Evolutionary conservation across 495 filamentous ascomycete genomes (phyloP).

Genomic region (Xylaria sp.): DNA sequence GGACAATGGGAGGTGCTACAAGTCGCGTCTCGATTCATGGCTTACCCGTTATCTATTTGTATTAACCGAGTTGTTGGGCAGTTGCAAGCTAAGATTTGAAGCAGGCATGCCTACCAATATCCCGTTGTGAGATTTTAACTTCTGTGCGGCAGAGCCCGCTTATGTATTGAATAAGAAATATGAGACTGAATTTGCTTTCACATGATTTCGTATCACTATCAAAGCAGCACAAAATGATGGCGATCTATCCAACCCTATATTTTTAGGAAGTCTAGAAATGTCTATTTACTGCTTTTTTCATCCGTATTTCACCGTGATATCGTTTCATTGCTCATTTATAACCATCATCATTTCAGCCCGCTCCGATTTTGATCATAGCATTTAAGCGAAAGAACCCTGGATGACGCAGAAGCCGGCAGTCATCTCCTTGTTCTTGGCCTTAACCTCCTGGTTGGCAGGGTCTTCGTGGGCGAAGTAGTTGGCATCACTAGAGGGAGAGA

Average conservation of each 20-base stretch:
- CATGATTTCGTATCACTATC: neutral
- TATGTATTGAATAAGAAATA: neutral
- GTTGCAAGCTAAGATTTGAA: neutral
- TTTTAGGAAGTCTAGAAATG: constrained; percentile 9
- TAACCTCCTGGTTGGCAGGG: constrained; percentile 17
- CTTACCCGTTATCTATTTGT: neutral
- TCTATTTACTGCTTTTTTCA: neutral
- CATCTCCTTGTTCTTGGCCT: constrained; percentile 15
- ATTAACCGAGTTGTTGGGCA: neutral
- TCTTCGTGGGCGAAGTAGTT: constrained; percentile 24
- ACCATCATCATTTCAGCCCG: neutral
- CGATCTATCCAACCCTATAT: constrained; percentile 18
- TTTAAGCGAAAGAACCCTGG: constrained; percentile 20
- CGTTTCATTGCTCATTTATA: constrained; percentile 15
- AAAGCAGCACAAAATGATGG: neutral
- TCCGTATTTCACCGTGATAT: neutral
- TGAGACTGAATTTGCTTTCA: neutral
- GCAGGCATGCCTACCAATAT: neutral
- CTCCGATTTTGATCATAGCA: neutral
- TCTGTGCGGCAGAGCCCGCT: neutral
- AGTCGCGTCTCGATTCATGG: neutral
- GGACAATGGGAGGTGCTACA: neutral
- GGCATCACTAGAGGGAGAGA: constrained; percentile 14
- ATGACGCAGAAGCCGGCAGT: constrained; percentile 7
- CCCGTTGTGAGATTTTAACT: neutral